Percentiles rank a stretch among this genome's conserved stretches.
These are phyloP conservation scores for Kwoniella sp. DNA, from an alignment of 768 basidiomycete genomes.

Conservation along the genomic window DNA sequence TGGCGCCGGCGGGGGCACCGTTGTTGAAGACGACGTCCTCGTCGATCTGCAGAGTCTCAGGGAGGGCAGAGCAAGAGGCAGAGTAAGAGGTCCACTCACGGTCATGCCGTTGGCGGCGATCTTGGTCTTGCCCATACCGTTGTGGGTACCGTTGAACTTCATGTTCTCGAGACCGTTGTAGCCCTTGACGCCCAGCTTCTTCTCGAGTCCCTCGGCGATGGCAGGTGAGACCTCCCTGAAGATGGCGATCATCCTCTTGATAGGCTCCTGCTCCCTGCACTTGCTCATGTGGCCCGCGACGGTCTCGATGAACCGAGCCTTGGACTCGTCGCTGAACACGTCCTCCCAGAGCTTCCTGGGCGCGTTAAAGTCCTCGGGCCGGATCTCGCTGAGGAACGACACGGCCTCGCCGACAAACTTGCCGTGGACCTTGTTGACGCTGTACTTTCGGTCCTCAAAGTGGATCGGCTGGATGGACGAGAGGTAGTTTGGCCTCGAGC, in stretches of 20 bases:
- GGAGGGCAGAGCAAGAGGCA: neutral
- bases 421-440: constrained; percentile 57
- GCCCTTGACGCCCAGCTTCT: constrained; percentile 59
- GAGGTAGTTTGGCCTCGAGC: constrained; percentile 80
- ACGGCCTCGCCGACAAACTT: constrained; percentile 65
- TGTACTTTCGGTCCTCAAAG: constrained; percentile 54
- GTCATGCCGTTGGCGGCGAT: constrained; percentile 38
- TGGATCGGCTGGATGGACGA: constrained; percentile 66
- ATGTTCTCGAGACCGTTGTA: constrained; percentile 27
- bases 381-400: constrained; percentile 59
- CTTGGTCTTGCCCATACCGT: constrained; percentile 36
- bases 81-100: constrained; percentile 2
- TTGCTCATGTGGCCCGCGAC: constrained; percentile 51
- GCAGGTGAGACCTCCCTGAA: constrained; percentile 74
- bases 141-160: constrained; percentile 41
- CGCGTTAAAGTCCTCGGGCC: constrained; percentile 62
- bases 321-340: constrained; percentile 49
- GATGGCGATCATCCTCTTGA: constrained; percentile 52
- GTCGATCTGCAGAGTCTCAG: constrained; percentile 3
- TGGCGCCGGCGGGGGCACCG: constrained; percentile 11
- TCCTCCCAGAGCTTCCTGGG: constrained; percentile 39
- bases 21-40: constrained; percentile 18
- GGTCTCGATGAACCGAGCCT: constrained; percentile 50
- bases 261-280: constrained; percentile 41
- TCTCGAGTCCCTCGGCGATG: constrained; percentile 73